Evolutionary conservation across 2,329 filamentous ascomycete species (phyloP), one percentile per base, ranked within the genome.

Genomic region (Rachicladosporium sp.): DNA sequence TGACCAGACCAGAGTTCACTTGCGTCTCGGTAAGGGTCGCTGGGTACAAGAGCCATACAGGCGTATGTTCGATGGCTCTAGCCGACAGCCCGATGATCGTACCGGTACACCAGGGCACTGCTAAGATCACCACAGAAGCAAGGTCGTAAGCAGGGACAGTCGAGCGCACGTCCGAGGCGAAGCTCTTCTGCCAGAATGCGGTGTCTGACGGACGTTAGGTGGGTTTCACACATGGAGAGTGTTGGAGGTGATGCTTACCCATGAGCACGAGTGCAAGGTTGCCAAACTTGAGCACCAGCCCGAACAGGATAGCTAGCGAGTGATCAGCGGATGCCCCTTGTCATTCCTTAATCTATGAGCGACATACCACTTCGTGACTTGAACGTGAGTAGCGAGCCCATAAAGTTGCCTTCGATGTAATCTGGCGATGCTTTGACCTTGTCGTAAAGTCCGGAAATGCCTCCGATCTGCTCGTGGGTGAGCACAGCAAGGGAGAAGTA

Each of bases 121-220:
- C 65, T 37, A 70, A 64, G 23, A 68, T 63, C 9, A 62, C 63
- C 4, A 69, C 33, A 0, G 62, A 64, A 2, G 61, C 66, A 4
- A 70, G 58, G 19, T 65, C 63, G 42, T 70, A 70, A 0, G 62
- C 67, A 1, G 65, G 65, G 0, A 71, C 67, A 0, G 66, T 68
- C 1, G 67, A 60, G 9, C 61, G 56, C 0, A 69, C 63, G 41
- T 69, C 65, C 1, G 65, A 61, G 1, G 67, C 67, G 44, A 71
- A 71, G 0, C 63, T 65, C 52, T 72, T 71, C 41, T 70, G 67
- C 66, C 67, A 72, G 50, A 71, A 72, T 1, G 63, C 68, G 3
- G 67, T 71, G 45, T 71, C 65, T 70, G 4, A 35, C 23, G 8
- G 6, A 13, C 31, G 5, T 33, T 13, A 33, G 10, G 31, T 7